Percentiles rank a stretch among this genome's conserved stretches.
Evolutionary conservation across 2,329 filamentous ascomycete species (phyloP).

Genomic region (Neofusicoccum cordaticola): DNA sequence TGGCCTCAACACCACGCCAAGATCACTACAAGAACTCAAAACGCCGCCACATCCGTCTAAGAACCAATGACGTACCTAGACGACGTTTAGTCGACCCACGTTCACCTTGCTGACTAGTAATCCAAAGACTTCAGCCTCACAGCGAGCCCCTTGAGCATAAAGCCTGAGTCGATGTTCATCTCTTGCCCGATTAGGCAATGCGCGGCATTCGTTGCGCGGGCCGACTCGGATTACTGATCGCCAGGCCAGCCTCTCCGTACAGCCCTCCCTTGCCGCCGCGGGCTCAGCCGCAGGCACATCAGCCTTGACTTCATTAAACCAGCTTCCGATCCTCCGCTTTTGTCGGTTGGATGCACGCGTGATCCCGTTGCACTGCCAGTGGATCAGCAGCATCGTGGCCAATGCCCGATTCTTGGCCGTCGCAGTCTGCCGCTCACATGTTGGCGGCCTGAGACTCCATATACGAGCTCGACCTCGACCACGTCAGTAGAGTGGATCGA

Average conservation of each 20-base stretch:
- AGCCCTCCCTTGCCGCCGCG: not conserved
- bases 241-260: not conserved
- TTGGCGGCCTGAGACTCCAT: not conserved
- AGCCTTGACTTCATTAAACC: not conserved
- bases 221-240: not conserved
- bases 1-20: not conserved
- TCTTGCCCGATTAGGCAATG: not conserved
- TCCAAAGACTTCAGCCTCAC: too few relatives aligned
- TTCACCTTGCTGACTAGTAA: not conserved
- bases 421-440: not conserved
- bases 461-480: too few relatives aligned
- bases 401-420: not conserved
- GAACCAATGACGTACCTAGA: not conserved
- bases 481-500: too few relatives aligned
- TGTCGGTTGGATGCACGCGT: too few relatives aligned
- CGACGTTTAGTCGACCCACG: not conserved
- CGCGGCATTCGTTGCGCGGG: not conserved
- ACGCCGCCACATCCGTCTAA: too few relatives aligned
- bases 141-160: not conserved
- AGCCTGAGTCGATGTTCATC: not conserved
- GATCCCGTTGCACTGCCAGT: too few relatives aligned
- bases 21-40: not conserved
- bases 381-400: not conserved
- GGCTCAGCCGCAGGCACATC: too few relatives aligned
- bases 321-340: not conserved